These are phyloP conservation scores for Didymella segeticola DNA, from an alignment of 2,329 filamentous ascomycete genomes.

Conservation along the genomic window DNA sequence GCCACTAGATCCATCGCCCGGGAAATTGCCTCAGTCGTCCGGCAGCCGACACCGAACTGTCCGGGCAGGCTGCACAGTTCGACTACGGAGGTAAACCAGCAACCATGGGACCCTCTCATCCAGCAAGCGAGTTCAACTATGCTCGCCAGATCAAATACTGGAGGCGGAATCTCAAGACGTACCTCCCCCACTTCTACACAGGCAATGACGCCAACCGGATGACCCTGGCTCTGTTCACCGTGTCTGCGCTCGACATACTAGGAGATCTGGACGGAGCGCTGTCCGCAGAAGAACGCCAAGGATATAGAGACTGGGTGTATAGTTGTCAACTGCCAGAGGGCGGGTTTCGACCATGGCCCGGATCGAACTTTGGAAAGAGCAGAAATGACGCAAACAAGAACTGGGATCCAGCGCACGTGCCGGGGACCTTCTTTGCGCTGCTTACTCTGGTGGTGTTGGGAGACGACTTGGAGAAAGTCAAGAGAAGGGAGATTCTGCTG, in stretches of 20 bases:
- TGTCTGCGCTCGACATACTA: constrained; percentile 85
- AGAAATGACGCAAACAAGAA: constrained; percentile 59
- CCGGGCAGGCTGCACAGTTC: constrained; percentile 6
- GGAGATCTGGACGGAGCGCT: constrained; percentile 65
- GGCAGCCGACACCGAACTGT: constrained; percentile 10
- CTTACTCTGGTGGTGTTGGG: constrained; percentile 72
- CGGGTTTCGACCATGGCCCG: constrained; percentile 87
- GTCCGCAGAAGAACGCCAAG: constrained; percentile 59
- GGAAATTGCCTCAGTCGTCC: constrained; percentile 12
- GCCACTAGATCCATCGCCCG: constrained; percentile 12
- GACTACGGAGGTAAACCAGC: constrained; percentile 7
- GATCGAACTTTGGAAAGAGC: constrained; percentile 61
- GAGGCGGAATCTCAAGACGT: constrained; percentile 82
- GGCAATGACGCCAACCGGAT: constrained; percentile 90
- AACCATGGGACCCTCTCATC: constrained; percentile 12
- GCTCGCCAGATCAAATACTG: constrained; percentile 83
- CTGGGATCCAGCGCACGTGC: constrained; percentile 81
- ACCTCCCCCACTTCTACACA: constrained; percentile 83
- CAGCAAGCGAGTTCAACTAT: constrained; percentile 39
- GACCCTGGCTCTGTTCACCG: constrained; percentile 85
- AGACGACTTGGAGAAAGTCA: constrained; percentile 68
- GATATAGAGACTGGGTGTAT: constrained; percentile 79
- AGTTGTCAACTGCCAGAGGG: constrained; percentile 83
- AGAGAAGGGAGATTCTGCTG: constrained; percentile 68
- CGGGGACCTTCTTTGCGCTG: constrained; percentile 89